Evolutionary conservation across 2,329 filamentous ascomycete genomes (phyloP).

Genomic region (Sphaerulina populicola): DNA sequence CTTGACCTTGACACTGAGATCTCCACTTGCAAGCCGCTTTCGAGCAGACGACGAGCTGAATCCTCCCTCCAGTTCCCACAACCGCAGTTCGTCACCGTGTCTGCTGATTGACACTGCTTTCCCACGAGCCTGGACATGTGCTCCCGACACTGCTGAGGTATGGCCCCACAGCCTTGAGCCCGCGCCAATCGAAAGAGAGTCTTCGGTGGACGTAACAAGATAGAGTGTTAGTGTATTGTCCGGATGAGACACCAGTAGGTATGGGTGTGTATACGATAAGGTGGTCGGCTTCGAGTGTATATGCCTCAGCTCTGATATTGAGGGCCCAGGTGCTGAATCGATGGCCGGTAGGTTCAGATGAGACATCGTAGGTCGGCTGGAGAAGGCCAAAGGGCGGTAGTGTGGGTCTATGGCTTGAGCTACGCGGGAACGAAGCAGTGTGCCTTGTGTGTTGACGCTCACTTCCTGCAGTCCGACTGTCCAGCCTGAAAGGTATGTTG

Average conservation of each 20-base stretch:
- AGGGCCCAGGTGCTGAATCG: slow-evolving; percentile 6
- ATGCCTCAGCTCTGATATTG: slow-evolving; percentile 24
- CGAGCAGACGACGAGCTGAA: slow-evolving; percentile 42
- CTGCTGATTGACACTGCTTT: slow-evolving; percentile 85
- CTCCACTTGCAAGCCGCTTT: slow-evolving; percentile 37
- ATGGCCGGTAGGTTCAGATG: slow-evolving; percentile 19
- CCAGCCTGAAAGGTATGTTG: slow-evolving; percentile 70
- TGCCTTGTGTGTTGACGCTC: slow-evolving; percentile 49
- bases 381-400: slow-evolving; percentile 37
- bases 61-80: slow-evolving; percentile 82
- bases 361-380: slow-evolving; percentile 25
- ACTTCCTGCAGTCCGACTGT: slow-evolving; percentile 88
- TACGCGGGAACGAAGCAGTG: slow-evolving; percentile 43
- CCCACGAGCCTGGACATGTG: slow-evolving; percentile 72
- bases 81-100: slow-evolving; percentile 58
- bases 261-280: slow-evolving; percentile 61
- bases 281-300: slow-evolving; percentile 40
- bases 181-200: slow-evolving; percentile 58
- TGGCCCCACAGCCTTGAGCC: slow-evolving; percentile 81
- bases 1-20: slow-evolving; percentile 47
- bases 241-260: slow-evolving; percentile 70
- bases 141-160: slow-evolving; percentile 78
- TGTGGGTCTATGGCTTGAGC: slow-evolving; percentile 45
- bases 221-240: slow-evolving; percentile 84
- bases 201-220: slow-evolving; percentile 64